Conservation (phyloP, 2,329 filamentous ascomycete genomes). For the Alternaria angustiovoidea region DNA sequence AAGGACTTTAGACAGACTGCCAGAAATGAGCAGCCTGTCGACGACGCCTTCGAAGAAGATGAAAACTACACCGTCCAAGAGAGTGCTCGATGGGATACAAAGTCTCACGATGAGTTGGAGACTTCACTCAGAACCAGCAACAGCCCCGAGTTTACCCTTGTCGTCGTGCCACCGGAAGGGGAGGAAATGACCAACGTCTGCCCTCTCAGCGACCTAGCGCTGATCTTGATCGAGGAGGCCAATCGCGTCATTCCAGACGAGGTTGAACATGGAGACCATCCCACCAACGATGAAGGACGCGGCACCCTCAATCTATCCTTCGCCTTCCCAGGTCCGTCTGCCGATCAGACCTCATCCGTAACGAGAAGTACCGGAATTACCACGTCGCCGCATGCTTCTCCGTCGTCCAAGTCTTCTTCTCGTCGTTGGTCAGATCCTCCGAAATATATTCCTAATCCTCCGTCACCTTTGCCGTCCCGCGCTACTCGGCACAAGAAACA, state of each 20-base stretch:
- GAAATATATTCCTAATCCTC: background rate
- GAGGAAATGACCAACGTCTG: background rate
- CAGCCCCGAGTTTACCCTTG: background rate
- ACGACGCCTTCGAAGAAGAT: background rate
- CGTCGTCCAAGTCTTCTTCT: background rate
- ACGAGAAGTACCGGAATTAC: background rate
- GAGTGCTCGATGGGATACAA: background rate
- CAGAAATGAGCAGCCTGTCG: background rate
- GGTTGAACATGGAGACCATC: background rate
- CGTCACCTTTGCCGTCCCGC: background rate
- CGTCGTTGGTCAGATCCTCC: background rate
- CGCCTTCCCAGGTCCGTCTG: background rate
- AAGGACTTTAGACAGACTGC: background rate
- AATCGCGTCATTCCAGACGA: background rate
- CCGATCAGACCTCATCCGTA: background rate
- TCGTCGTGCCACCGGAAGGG: background rate
- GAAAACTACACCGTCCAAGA: background rate
- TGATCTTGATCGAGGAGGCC: background rate
- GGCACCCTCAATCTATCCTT: constrained; percentile 1
- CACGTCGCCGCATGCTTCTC: background rate
- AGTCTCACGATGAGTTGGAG: background rate
- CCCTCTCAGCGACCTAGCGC: background rate
- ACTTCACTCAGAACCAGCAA: background rate
- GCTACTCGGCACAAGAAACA: background rate
- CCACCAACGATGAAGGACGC: background rate